Percentiles rank a stretch among this genome's conserved stretches.
phyloP scores from a whole-genome alignment of 2,329 filamentous ascomycete species.

The Gnomoniopsis smithogilvyi region DNA sequence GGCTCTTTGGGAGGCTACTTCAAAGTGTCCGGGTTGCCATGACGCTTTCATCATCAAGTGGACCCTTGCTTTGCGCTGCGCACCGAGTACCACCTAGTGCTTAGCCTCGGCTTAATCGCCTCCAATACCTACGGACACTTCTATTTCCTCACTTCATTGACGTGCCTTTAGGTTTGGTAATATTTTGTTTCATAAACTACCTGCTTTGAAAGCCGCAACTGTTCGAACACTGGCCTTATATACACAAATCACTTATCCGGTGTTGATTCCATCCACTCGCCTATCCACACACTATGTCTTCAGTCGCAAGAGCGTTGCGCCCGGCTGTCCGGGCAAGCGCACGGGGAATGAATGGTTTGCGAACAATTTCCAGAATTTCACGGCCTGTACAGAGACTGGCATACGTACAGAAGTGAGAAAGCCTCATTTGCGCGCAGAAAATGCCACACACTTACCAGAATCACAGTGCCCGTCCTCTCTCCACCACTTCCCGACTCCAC shows the following conservation, averaged over 20 bases:
- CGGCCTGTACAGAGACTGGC: constrained; percentile 15
- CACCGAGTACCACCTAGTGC: too few species aligned
- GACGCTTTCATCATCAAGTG: too few species aligned
- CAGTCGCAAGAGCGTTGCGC: constrained; percentile 47
- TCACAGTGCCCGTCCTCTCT: constrained; percentile 50
- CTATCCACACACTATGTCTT: constrained; percentile 36
- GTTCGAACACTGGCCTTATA: too few species aligned
- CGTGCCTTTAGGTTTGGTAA: too few species aligned
- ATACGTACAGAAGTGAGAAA: constrained; percentile 30
- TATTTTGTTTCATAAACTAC: too few species aligned
- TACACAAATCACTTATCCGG: neutral
- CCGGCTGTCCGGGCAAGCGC: constrained; percentile 48
- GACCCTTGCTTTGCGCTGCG: too few species aligned
- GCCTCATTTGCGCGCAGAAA: neutral
- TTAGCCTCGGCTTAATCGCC: too few species aligned
- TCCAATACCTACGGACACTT: too few species aligned
- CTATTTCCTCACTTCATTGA: too few species aligned
- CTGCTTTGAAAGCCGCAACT: too few species aligned
- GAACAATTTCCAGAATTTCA: constrained; percentile 25
- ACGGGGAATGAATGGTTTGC: constrained; percentile 29
- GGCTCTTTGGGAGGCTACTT: too few species aligned
- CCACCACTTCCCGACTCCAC: constrained; percentile 54
- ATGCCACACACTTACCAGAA: constrained; percentile 1
- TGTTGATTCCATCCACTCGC: neutral
- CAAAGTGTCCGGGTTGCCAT: too few species aligned